Base-by-base conservation (phyloP, 495 filamentous ascomycete species). In the Bombardia bombarda region DNA sequence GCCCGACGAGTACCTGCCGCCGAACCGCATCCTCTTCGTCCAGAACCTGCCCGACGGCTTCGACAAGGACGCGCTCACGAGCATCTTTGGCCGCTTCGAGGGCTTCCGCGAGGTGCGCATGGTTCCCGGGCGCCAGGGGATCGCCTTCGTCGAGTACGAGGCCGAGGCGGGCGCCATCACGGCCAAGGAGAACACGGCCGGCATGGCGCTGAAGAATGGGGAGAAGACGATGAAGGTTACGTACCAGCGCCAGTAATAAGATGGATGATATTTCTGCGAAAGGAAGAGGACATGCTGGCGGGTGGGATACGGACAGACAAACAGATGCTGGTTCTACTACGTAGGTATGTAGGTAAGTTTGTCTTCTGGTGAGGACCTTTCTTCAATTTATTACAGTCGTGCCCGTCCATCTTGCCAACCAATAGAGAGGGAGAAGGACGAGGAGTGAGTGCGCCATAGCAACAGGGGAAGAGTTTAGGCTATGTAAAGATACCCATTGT, bases 131-230 rank as follows among this genome's bases (percentile, higher is more conserved):
- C 73, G 93, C 45, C 84, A 78, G 58, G 87, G 86, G 8, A 90
- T 99, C 66, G 90, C 87, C 2, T 97, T 97, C 60, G 87, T 96
- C 49, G 93, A 99, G 63, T 99, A 95, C 67, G 87, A 95, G 60
- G 78, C 73, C 47, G 85, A 96, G 70, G 70, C 80, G 12, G 88
- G 87, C 8, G 89, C 93, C 32, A 96, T 96, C 50, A 82, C 78
- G 39, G 92, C 92, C 24, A 99, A 97, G 76, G 90, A 97, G 74
- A 83, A 86, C 49, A 92, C 86, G 21, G 85, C 86, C 9, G 86
- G 87, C n/a, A 88, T 95, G 85, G 60, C 79, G 10, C 71, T 97
- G 50, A 90, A 84, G 37, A 77, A 82, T 14, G 74, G 78, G 24
- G 75, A 74, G 35, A 68, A 75, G 59, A 56, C 66, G 13, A 76